These are phyloP conservation scores for Acrocalymma vagum DNA, from an alignment of 2,329 filamentous ascomycete species.

Conservation along the genomic window DNA sequence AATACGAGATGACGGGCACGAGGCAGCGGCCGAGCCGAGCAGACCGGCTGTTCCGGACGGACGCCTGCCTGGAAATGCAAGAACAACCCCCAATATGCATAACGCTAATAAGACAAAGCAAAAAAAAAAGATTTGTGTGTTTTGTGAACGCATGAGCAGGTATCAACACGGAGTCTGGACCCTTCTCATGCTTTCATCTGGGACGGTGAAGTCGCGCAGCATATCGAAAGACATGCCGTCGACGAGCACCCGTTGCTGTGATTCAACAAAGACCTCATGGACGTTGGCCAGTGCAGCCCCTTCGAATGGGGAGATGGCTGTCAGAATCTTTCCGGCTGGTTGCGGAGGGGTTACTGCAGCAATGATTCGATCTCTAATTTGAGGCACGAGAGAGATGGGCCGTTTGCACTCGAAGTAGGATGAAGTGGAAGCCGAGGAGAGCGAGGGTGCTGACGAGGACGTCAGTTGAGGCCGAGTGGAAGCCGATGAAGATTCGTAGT, in stretches of 20 bases:
- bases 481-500: constrained; percentile 33
- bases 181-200: constrained; percentile 17
- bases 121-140: constrained; percentile 2
- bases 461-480: constrained; percentile 37
- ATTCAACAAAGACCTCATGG: constrained; percentile 41
- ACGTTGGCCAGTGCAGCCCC: constrained; percentile 35
- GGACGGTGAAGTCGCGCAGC: constrained; percentile 34
- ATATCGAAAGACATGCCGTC: constrained; percentile 49
- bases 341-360: constrained; percentile 40
- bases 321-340: constrained; percentile 27
- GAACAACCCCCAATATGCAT: constrained; percentile 9
- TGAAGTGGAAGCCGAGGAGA: constrained; percentile 33
- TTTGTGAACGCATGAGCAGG: background rate
- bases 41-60: constrained; percentile 35
- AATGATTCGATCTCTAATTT: constrained; percentile 37
- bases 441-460: constrained; percentile 42
- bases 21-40: constrained; percentile 15
- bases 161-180: constrained; percentile 36
- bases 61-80: constrained; percentile 17
- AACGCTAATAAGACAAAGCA: constrained; percentile 23
- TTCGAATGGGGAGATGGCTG: constrained; percentile 44
- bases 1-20: constrained; percentile 9
- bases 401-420: constrained; percentile 47
- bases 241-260: constrained; percentile 40
- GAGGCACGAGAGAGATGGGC: constrained; percentile 26